These are phyloP conservation scores for Aethionema arabicum DNA, from an alignment of 345 rosid genomes.

Conservation along the genomic window DNA sequence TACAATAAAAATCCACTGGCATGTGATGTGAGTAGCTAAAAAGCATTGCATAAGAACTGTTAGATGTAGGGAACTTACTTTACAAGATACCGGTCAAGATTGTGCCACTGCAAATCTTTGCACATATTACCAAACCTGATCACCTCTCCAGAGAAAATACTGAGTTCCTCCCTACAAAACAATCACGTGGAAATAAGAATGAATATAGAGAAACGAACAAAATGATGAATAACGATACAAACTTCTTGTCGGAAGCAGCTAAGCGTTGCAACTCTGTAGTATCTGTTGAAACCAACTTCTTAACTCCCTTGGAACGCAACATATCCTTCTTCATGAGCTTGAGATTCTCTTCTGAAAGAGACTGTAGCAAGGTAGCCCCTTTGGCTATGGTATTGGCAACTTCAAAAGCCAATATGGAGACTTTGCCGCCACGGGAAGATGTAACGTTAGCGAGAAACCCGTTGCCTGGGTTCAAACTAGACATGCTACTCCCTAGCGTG, in stretches of 20 bases:
- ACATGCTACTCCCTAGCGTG: conserved; percentile 75
- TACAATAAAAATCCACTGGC: conserved; percentile 35
- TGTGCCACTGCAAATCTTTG: conserved; percentile 90
- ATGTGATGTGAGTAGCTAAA: conserved; percentile 8
- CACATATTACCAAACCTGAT: conserved; percentile 84
- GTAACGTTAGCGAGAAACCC: conserved; percentile 53
- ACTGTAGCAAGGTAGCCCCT: conserved; percentile 66
- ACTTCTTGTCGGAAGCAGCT: conserved; percentile 96
- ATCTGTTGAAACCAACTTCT: conserved; percentile 64
- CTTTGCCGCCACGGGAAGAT: conserved; percentile 51
- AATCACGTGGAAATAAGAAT: neutral
- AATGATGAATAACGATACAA: conserved; percentile 6
- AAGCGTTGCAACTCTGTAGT: conserved; percentile 58
- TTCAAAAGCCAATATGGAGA: conserved; percentile 76
- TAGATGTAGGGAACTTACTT: conserved; percentile 44
- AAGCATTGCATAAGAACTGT: conserved; percentile 5
- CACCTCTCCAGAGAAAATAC: conserved; percentile 70
- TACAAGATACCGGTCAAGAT: conserved; percentile 65
- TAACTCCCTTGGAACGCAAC: conserved; percentile 65
- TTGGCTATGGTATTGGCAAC: conserved; percentile 89
- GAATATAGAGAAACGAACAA: conserved; percentile 4
- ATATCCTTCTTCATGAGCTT: conserved; percentile 60
- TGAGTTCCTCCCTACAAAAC: conserved; percentile 71
- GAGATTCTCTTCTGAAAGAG: conserved; percentile 66
- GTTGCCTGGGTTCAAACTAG: conserved; percentile 56